phyloP scores from a whole-genome alignment of 2,329 filamentous ascomycete genomes.

The Chrysosporium queenslandicum region DNA sequence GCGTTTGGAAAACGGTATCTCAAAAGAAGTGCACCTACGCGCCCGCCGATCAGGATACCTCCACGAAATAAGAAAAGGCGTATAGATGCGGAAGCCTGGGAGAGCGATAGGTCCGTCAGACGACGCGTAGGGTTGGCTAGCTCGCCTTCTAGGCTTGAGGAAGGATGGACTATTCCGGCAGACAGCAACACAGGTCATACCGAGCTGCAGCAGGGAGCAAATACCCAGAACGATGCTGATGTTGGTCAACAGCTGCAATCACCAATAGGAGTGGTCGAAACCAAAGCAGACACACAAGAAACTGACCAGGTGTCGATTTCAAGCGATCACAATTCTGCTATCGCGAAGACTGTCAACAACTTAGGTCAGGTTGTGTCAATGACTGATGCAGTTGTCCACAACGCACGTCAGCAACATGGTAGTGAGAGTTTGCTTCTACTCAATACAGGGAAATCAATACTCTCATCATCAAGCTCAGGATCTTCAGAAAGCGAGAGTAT shows the following conservation, averaged over 20 bases:
- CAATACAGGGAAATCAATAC: background rate
- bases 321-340: background rate
- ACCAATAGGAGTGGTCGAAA: background rate
- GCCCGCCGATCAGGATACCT: slow-evolving; percentile 61
- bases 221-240: background rate
- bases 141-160: background rate
- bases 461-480: slow-evolving; percentile 13
- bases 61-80: slow-evolving; percentile 63
- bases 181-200: background rate
- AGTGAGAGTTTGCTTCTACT: background rate
- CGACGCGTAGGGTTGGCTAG: background rate
- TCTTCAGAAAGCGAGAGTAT: background rate
- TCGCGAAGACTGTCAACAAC: background rate
- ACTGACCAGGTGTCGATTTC: background rate
- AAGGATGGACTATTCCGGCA: background rate
- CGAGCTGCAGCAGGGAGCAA: background rate
- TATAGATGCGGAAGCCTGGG: slow-evolving; percentile 27
- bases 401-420: background rate
- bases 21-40: slow-evolving; percentile 44
- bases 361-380: background rate
- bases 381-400: background rate
- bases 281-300: background rate
- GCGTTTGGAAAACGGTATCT: slow-evolving; percentile 69
- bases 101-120: slow-evolving; percentile 1
- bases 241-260: background rate